Conservation (phyloP, 805 yeast species). For the Saccharomycopsis sp. region DNA sequence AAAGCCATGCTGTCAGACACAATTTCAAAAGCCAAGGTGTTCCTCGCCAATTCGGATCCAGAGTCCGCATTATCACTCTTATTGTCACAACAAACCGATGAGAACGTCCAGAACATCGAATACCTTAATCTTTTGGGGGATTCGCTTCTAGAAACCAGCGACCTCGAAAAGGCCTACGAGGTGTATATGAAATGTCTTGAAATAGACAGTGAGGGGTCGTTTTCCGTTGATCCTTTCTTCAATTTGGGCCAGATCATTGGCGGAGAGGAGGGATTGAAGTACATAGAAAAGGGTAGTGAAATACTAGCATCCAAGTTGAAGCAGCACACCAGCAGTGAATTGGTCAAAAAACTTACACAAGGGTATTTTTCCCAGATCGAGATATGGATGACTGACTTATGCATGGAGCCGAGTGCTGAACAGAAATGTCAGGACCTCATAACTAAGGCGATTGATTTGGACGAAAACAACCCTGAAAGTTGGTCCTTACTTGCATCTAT, state of each 20-base stretch:
- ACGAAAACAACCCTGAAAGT: constrained; percentile 60
- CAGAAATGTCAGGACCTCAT: constrained; percentile 66
- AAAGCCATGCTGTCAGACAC: constrained; percentile 1
- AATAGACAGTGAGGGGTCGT: constrained; percentile 57
- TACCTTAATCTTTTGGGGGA: constrained; percentile 63
- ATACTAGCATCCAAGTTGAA: constrained; percentile 55
- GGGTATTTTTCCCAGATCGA: constrained; percentile 84
- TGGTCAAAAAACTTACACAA: constrained; percentile 57
- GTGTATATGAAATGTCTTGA: constrained; percentile 54
- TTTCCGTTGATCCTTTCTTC: constrained; percentile 76
- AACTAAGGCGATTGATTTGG: constrained; percentile 44
- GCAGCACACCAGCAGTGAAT: constrained; percentile 28
- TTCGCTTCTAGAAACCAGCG: constrained; percentile 69
- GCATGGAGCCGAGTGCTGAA: constrained; percentile 92
- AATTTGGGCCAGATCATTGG: constrained; percentile 90
- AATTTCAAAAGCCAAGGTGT: constrained; percentile 36
- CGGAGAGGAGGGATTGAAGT: constrained; percentile 62
- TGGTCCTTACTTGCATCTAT: constrained; percentile 81
- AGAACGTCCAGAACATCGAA: constrained; percentile 36
- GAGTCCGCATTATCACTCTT: constrained; percentile 47
- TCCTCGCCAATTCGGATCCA: constrained; percentile 43
- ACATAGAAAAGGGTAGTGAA: constrained; percentile 35
- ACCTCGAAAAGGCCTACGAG: constrained; percentile 70
- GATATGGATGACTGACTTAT: constrained; percentile 95
- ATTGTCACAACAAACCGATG: constrained; percentile 28